Base-by-base conservation (phyloP, 495 filamentous ascomycete genomes). In the Mytilinidion resinicola region DNA sequence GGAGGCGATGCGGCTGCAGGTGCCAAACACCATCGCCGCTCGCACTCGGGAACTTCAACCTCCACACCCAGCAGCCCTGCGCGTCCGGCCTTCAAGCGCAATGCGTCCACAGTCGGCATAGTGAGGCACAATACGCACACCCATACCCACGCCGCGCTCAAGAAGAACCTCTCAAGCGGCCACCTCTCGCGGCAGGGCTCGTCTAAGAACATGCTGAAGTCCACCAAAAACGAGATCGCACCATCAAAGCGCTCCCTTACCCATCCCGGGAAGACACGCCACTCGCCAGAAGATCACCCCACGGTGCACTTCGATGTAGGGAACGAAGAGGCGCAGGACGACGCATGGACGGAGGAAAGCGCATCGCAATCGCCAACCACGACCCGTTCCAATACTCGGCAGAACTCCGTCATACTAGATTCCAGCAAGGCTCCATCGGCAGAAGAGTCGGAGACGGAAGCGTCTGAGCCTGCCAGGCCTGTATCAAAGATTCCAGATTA, bases 321-420 rank as follows among this genome's bases (percentile, higher is more conserved):
- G 12, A 62, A 67, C 21, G 48, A 57, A 17, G 63, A 71, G 37
- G 60, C 38, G 11, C 52, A 56, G n/a, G 72, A 73, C 58, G 64
- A 74, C 49, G 72, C 62, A 14, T 75, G 72, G 72, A 75, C 72
- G 12, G 72, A 75, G 38, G 67, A 73, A 30, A 75, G 72, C 51
- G 69, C 70, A 3, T 73, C 71, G 25, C 71, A 73, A 51, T 73
- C 71, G 48, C 72, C 72, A 21, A 68, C 58, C 39, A 73, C 71
- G n/a, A 75, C 72, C 43, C 63, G 72, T 34, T 61, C 67, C 19
- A 72, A 73, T 53, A 74, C 72, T 20, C 68, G 70, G 44, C 66
- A 69, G n/a, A 73, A 75, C 51, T 70, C 68, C n/a, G 57, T 66
- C 9, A 53, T 66, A 55, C 41, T 66, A 25, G 66, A 68, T 37